Evolutionary conservation across 306 rosid species (phyloP).

Genomic region (Myrica gale): DNA sequence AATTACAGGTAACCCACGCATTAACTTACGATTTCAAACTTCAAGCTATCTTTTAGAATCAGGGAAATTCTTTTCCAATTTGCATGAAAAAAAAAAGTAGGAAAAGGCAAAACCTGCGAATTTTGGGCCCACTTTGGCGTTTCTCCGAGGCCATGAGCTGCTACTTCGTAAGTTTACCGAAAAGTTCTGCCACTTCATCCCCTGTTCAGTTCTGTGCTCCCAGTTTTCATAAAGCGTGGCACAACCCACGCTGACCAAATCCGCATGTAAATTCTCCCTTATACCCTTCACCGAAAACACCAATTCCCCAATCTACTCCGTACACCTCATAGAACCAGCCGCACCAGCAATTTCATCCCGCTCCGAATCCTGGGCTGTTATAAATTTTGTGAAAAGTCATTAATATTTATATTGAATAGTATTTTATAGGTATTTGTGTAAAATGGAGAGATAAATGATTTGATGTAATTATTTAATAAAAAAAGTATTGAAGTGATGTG

Average conservation of each 20-base stretch:
- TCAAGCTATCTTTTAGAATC: too few species aligned
- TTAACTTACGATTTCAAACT: too few species aligned
- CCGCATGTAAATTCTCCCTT: not conserved
- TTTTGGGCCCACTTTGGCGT: not conserved
- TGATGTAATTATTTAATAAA: too few species aligned
- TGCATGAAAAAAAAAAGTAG: not conserved
- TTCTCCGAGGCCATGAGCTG: not conserved
- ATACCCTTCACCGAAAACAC: not conserved
- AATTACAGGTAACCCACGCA: too few species aligned
- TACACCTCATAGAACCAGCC: not conserved
- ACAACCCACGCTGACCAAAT: slow-evolving; percentile 15
- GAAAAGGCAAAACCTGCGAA: not conserved
- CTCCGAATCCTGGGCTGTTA: not conserved
- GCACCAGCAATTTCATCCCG: not conserved
- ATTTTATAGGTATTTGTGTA: too few species aligned
- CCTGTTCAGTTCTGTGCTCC: not conserved
- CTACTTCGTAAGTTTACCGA: not conserved
- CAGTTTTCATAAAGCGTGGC: slow-evolving; percentile 1
- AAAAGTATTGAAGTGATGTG: too few species aligned
- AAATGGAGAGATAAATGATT: too few species aligned
- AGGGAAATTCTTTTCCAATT: not conserved
- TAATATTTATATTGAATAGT: too few species aligned
- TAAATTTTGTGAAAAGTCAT: too few species aligned
- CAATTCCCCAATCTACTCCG: not conserved
- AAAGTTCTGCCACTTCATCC: slow-evolving; percentile 5